A percentile compares a stretch with the other conserved stretches of the same genome.
Evolutionary conservation across 352 stramenopile species (phyloP).

Genomic region (Thalassiosira livingstoniorum): DNA sequence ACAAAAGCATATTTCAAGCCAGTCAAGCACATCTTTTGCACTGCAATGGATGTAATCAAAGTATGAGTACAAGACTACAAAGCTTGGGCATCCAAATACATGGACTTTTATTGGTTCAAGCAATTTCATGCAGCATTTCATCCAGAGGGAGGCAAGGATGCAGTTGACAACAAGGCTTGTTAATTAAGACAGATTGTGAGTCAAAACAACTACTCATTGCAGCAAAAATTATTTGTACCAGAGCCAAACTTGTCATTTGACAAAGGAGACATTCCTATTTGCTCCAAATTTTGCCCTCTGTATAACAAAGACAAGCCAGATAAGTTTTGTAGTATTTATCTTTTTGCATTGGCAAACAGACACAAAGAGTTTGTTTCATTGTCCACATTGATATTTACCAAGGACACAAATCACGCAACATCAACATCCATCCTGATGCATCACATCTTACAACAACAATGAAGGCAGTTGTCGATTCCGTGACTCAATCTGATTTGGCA

Average conservation of each 20-base stretch:
- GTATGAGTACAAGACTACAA: not conserved
- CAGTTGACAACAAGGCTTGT: not conserved
- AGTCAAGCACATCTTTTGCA: not conserved
- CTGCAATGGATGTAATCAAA: not conserved
- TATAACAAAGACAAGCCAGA: constrained; percentile 38
- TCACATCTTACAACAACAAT: not conserved
- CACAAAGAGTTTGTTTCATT: constrained; percentile 12
- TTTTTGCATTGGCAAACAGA: constrained; percentile 3
- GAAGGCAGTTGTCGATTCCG: not conserved
- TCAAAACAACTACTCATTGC: not conserved
- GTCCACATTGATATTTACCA: constrained; percentile 33
- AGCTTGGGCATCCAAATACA: not conserved
- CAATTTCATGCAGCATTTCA: not conserved
- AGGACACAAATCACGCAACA: constrained; percentile 9
- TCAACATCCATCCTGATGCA: not conserved
- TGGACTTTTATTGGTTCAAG: not conserved
- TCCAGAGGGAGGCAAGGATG: not conserved
- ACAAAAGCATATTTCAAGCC: not conserved
- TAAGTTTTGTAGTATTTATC: constrained; percentile 35
- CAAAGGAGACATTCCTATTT: constrained; percentile 22
- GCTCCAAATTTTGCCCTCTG: constrained; percentile 13
- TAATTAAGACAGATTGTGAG: not conserved
- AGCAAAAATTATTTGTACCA: not conserved
- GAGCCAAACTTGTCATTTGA: constrained; percentile 15
- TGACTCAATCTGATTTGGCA: not conserved